Evolutionary conservation across 2,329 filamentous ascomycete genomes (phyloP), one percentile per base, ranked within the genome.

Genomic region (Hirsutella thompsonii): DNA sequence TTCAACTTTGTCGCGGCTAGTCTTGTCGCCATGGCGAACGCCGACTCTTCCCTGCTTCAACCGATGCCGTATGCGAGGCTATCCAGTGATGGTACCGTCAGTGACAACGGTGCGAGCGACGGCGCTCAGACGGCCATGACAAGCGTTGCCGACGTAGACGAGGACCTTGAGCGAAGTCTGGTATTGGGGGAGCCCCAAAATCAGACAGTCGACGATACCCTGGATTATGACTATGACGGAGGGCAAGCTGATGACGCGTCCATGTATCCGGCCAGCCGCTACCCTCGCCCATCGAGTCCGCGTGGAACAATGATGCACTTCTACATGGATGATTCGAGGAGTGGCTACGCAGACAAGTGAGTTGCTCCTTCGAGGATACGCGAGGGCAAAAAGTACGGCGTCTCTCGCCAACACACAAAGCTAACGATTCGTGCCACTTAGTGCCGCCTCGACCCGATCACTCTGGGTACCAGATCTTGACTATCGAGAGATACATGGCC

Each of bases 401-500:
- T 9, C n/a, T 38, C 32, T 9, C 11, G 23, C 4, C 11, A n/a
- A n/a, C 8, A 21, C 18, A 5, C 5, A 30, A 26, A 36, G 18
- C 18, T 20, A 19, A 36, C 37, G 16, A 36, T 30, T 36, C 4
- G 36, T n/a, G 3, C 19, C 37, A 10, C 38, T 23, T 39, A 66
- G 63, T 41, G 60, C 59, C 43, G 61, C 63, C 2, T 66, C 68
- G 11, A 72, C 68, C 16, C 60, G 67, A 37, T 72, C 68, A n/a
- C 52, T 72, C 38, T 68, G 64, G 52, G 66, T 65, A 33, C 56
- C 61, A 43, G 68, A 71, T 46, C 62, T 81, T 26, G 69, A 76
- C 52, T 72, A 73, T 47, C 63, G 74, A 41, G 62, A 71, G 45
- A 76, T 81, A 46, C 72, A 82, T 57, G 74, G 69, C 35, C 72